Evolutionary conservation across 2,329 filamentous ascomycete genomes (phyloP).

Genomic region (Cucurbitaria berberidis): DNA sequence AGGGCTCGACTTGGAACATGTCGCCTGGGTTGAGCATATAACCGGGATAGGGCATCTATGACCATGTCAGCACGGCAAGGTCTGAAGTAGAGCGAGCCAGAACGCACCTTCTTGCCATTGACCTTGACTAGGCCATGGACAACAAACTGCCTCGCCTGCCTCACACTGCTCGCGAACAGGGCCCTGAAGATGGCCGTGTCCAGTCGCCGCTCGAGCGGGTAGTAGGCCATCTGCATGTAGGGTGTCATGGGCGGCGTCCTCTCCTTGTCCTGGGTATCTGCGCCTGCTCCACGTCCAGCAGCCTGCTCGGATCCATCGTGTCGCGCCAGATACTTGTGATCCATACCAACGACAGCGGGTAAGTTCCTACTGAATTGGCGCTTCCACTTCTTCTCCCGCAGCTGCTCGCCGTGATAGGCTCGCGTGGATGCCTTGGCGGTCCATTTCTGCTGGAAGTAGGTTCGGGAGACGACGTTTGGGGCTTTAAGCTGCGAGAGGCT

Average conservation of each 20-base stretch:
- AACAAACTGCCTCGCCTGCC: slow-evolving; percentile 93
- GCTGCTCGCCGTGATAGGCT: slow-evolving; percentile 92
- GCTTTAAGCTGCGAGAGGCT: slow-evolving; percentile 69
- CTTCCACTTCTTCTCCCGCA: slow-evolving; percentile 91
- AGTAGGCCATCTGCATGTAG: slow-evolving; percentile 96
- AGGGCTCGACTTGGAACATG: slow-evolving; percentile 94
- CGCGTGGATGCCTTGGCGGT: slow-evolving; percentile 80
- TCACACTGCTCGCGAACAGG: slow-evolving; percentile 89
- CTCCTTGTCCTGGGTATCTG: slow-evolving; percentile 28
- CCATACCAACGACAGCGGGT: slow-evolving; percentile 84
- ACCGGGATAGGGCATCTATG: slow-evolving; percentile 85
- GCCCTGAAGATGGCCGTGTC: slow-evolving; percentile 95
- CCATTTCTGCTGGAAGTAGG: slow-evolving; percentile 99
- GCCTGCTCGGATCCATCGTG: slow-evolving; percentile 85
- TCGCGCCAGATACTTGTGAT: slow-evolving; percentile 76
- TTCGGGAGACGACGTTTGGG: slow-evolving; percentile 54
- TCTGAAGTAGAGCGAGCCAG: neutral
- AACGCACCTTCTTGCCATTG: slow-evolving; percentile 86
- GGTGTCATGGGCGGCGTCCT: slow-evolving; percentile 65
- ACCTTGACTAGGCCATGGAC: slow-evolving; percentile 93
- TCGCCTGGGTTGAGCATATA: slow-evolving; percentile 97
- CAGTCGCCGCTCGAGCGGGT: slow-evolving; percentile 85
- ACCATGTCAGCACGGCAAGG: slow-evolving; percentile 9
- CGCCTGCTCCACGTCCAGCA: slow-evolving; percentile 80
- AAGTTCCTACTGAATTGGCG: slow-evolving; percentile 87